A percentile compares a stretch with the other conserved stretches of the same genome.
phyloP scores from a whole-genome alignment of 2,329 filamentous ascomycete species.

The Conoideocrella luteorostrata region DNA sequence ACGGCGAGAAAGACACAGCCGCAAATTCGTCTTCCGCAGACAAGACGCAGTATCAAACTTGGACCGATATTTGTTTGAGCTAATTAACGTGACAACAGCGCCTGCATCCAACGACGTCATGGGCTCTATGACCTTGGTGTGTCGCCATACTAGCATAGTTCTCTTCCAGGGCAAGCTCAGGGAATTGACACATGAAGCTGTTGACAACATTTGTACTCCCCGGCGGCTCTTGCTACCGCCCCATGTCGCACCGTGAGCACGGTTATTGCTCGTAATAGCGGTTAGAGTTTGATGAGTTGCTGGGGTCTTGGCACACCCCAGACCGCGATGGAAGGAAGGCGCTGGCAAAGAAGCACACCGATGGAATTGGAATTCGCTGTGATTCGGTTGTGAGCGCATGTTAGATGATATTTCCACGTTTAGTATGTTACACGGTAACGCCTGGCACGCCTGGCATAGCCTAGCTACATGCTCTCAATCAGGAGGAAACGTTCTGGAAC shows the following conservation, averaged over 20 bases:
- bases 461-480: not conserved
- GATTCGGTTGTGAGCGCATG: not conserved
- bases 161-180: not conserved
- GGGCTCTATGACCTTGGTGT: not conserved
- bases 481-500: no score
- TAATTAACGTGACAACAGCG: no score
- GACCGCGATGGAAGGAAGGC: not conserved
- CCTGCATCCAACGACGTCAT: constrained; percentile 7
- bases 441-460: no score
- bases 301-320: not conserved
- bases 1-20: no score
- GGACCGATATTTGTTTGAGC: not conserved
- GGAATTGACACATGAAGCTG: not conserved
- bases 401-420: not conserved
- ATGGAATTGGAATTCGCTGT: not conserved
- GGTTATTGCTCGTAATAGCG: not conserved
- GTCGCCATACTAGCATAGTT: not conserved
- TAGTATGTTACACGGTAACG: not conserved
- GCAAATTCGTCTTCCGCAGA: not conserved
- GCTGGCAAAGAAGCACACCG: not conserved
- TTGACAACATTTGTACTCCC: no score
- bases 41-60: not conserved
- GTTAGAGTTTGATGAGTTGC: no score
- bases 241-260: not conserved
- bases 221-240: not conserved